Evolutionary conservation across 345 rosid species (phyloP), one percentile per base, ranked within the genome.

Genomic region (Citrus sinensis): DNA sequence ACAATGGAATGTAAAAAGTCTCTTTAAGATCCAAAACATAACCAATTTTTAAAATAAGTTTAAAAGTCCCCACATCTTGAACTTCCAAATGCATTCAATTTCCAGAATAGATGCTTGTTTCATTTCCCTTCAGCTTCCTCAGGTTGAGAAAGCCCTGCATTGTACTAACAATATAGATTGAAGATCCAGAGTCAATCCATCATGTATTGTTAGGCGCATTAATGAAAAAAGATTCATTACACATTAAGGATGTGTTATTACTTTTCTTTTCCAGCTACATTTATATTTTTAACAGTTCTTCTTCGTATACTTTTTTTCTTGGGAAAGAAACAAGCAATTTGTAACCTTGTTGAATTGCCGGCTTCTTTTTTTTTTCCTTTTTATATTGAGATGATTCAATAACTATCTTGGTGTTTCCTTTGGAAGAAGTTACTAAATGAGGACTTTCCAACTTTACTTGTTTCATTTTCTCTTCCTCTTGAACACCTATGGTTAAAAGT

Each of bases 131-230:
- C 17, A 13, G 20, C 39, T 68, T 69, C 59, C 19, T 78, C 9
- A 42, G 34, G 70, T 34, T 78, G 20, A 16, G 2, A 13, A 51
- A 51, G 17, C 56, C 55, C 0, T 60, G 9, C 2, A 70, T 59
- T 37, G 40, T 37, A 37, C 2, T 37, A 37, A 37, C 9, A 37
- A 37, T 2, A 7, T 37, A 7, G 40, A 37, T 37, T 37, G 40
- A 37, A 37, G 40, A 37, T 7, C 40, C 1, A 20, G 2, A 75
- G 34, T 75, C 65, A 80, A 80, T 68, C 70, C 71, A 75, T 56
- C 55, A 69, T 35, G 55, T 46, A 37, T 74, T 39, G 20, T 1
- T 58, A 37, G 16, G 61, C 56, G 24, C 10, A 25, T 73, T 3
- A 32, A 70, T 10, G 20, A 17, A 51, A 63, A 9, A 20, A 10